Conservation (phyloP, 2,329 filamentous ascomycete genomes). For the Hypoxylon sp. region DNA sequence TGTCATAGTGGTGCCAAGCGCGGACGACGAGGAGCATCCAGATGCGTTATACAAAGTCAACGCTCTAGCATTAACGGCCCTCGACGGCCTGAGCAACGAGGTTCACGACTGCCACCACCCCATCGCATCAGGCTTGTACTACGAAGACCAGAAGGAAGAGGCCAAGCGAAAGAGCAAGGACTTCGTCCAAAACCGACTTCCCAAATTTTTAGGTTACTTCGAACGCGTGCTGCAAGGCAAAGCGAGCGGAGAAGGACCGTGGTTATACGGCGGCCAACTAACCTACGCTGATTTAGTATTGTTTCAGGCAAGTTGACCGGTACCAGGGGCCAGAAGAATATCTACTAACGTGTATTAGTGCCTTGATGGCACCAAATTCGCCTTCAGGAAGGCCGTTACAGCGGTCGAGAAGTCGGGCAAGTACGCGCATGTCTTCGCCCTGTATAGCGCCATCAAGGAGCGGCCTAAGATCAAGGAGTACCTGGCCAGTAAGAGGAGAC, state of each 20-base stretch:
- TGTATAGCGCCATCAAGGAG: slow-evolving; percentile 73
- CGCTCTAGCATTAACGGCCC: slow-evolving; percentile 73
- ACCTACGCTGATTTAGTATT: slow-evolving; percentile 80
- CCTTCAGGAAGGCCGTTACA: slow-evolving; percentile 76
- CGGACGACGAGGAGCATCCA: slow-evolving; percentile 56
- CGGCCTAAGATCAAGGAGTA: slow-evolving; percentile 76
- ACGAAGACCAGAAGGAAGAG: slow-evolving; percentile 81
- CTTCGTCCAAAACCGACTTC: slow-evolving; percentile 72
- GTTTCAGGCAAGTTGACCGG: slow-evolving; percentile 69
- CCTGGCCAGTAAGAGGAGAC: slow-evolving; percentile 72
- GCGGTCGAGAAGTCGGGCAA: slow-evolving; percentile 66
- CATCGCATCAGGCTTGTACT: slow-evolving; percentile 69
- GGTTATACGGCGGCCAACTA: slow-evolving; percentile 73
- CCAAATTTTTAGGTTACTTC: slow-evolving; percentile 80
- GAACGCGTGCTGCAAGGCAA: slow-evolving; percentile 73
- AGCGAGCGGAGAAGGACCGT: slow-evolving; percentile 68
- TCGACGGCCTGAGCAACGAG: slow-evolving; percentile 79
- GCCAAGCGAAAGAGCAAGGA: slow-evolving; percentile 67
- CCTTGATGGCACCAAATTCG: slow-evolving; percentile 70
- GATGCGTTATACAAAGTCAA: slow-evolving; percentile 70
- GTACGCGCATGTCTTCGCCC: slow-evolving; percentile 71
- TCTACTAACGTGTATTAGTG: slow-evolving; percentile 52
- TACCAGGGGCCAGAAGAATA: background rate
- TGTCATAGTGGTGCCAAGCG: slow-evolving; percentile 57
- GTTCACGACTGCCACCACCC: slow-evolving; percentile 83